Conservation (phyloP, 306 rosid species). For the Quercus dentata region DNA sequence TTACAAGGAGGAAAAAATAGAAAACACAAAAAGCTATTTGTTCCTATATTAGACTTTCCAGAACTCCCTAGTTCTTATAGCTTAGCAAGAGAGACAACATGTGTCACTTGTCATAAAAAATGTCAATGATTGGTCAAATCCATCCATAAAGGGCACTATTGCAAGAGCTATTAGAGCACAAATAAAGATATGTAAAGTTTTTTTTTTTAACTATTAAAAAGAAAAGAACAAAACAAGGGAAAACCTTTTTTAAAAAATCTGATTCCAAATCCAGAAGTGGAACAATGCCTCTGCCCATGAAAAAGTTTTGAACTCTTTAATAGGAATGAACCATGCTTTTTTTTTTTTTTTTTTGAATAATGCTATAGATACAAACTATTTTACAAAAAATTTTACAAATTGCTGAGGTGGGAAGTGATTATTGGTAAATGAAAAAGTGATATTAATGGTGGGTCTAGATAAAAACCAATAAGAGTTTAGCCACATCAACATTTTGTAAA, state of each 20-base stretch:
- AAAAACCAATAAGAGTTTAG: no score
- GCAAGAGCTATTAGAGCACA: neutral
- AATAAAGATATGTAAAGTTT: neutral
- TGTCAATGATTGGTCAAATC: neutral
- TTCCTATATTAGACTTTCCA: neutral
- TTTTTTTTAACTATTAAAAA: neutral
- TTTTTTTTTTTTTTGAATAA: no score
- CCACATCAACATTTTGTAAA: no score
- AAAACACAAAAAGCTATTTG: neutral
- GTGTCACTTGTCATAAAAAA: neutral
- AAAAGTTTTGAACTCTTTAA: neutral
- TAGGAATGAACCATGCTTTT: neutral
- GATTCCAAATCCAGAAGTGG: neutral
- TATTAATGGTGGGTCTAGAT: no score
- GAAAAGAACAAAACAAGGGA: neutral
- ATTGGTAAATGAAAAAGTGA: no score
- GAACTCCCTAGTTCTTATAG: neutral
- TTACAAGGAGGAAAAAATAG: neutral
- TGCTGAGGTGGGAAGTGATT: no score
- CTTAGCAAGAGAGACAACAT: neutral
- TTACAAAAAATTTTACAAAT: no score
- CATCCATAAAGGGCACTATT: neutral
- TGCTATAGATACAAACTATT: no score
- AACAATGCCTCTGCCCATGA: neutral
- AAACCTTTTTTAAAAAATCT: neutral